Conservation (phyloP, 75 land plant genomes). For the Isoetes taiwanensis region DNA sequence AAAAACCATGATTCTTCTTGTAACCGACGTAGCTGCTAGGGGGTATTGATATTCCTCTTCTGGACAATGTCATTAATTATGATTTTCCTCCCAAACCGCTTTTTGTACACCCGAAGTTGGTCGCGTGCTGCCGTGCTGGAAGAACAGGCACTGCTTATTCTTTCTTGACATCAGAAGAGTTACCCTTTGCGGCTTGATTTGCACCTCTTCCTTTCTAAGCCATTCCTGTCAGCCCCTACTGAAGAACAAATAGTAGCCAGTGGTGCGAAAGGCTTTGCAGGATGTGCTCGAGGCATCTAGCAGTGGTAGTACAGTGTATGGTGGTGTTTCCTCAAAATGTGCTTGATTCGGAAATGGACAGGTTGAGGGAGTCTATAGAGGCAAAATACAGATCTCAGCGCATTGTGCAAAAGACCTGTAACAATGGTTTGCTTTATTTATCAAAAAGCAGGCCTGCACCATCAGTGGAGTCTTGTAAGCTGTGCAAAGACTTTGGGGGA, state of each 20-base stretch:
- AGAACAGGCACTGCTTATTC: constrained; percentile 89
- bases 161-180: constrained; percentile 78
- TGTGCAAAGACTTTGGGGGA: constrained; percentile 53
- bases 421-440: constrained; percentile 65
- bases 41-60: constrained; percentile 94
- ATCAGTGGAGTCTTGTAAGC: constrained; percentile 60
- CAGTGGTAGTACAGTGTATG: constrained; percentile 84
- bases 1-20: constrained; percentile 81
- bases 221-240: constrained; percentile 65
- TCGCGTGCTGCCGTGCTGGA: constrained; percentile 98
- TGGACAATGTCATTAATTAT: constrained; percentile 96
- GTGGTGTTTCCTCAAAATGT: constrained; percentile 75
- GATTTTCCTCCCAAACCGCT: constrained; percentile 97
- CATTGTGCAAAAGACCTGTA: constrained; percentile 54
- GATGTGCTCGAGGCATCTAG: constrained; percentile 41
- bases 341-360: constrained; percentile 39
- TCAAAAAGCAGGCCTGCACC: constrained; percentile 70
- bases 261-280: constrained; percentile 32
- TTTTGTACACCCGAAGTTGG: constrained; percentile 96
- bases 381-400: constrained; percentile 39
- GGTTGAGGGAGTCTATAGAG: constrained; percentile 47
- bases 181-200: constrained; percentile 82
- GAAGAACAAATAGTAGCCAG: constrained; percentile 64
- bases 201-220: constrained; percentile 94
- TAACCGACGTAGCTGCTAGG: constrained; percentile 96